phyloP scores from a whole-genome alignment of 2,329 filamentous ascomycete genomes.

The Botrytis elliptica region DNA sequence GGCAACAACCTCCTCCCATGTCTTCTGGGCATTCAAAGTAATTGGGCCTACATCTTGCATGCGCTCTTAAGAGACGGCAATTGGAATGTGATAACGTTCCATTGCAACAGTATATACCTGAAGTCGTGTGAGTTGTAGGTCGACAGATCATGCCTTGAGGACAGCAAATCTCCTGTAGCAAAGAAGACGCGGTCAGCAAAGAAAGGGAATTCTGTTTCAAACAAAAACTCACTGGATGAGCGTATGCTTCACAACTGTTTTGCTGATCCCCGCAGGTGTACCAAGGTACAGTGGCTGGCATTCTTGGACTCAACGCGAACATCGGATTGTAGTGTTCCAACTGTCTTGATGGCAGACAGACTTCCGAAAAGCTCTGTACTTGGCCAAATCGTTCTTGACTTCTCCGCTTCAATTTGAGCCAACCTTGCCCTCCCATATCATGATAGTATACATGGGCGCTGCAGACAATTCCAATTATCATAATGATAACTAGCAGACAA shows the following conservation, averaged over 20 bases:
- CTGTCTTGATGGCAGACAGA: slow-evolving; percentile 33
- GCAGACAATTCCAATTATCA: slow-evolving; percentile 32
- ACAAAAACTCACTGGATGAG: slow-evolving; percentile 31
- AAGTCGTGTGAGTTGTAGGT: slow-evolving; percentile 27
- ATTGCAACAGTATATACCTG: slow-evolving; percentile 37
- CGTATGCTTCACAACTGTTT: slow-evolving; percentile 33
- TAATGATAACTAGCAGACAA: slow-evolving; percentile 26
- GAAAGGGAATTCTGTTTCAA: not conserved
- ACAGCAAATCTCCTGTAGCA: slow-evolving; percentile 35
- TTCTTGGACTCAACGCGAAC: slow-evolving; percentile 13
- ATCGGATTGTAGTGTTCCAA: slow-evolving; percentile 9
- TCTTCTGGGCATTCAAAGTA: slow-evolving; percentile 31
- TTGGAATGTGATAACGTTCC: slow-evolving; percentile 23
- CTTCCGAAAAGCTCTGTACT: not conserved
- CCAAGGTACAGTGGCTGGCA: slow-evolving; percentile 29
- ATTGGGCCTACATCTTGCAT: slow-evolving; percentile 31
- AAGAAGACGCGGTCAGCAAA: not conserved
- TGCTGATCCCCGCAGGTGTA: slow-evolving; percentile 37
- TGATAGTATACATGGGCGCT: slow-evolving; percentile 33
- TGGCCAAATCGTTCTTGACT: not conserved
- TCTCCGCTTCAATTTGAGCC: slow-evolving; percentile 24
- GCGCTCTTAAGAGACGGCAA: slow-evolving; percentile 27
- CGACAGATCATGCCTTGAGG: slow-evolving; percentile 33
- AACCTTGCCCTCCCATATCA: slow-evolving; percentile 33
- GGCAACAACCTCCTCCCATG: slow-evolving; percentile 36